A percentile compares a stretch with the other conserved stretches of the same genome.
Evolutionary conservation across 2,329 filamentous ascomycete species (phyloP).

Genomic region (Calonectria henricotiae): DNA sequence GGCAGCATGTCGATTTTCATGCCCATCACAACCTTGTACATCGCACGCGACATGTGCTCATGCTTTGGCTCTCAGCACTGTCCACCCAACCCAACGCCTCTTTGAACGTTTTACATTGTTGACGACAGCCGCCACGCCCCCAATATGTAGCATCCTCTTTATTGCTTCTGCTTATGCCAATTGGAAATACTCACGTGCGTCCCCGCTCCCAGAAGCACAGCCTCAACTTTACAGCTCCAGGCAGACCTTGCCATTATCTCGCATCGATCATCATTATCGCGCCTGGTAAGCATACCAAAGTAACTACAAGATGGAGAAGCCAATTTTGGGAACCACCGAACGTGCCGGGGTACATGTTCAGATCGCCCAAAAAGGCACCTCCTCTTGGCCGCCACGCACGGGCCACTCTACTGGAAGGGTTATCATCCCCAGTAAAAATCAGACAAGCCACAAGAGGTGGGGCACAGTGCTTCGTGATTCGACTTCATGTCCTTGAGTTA

Average conservation of each 20-base stretch:
- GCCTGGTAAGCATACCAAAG: not conserved
- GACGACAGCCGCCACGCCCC: conserved; percentile 9
- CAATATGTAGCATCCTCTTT: not conserved
- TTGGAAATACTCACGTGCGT: conserved; percentile 14
- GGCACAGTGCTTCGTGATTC: not conserved
- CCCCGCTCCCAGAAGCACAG: not conserved
- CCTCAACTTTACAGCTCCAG: conserved; percentile 12
- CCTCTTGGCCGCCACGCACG: conserved; percentile 4
- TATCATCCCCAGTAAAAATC: conserved; percentile 17
- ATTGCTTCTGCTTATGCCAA: conserved; percentile 25
- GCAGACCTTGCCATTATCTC: not conserved
- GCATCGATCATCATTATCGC: conserved; percentile 3
- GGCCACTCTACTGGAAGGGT: not conserved
- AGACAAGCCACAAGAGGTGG: conserved; percentile 21
- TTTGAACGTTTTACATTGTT: conserved; percentile 23
- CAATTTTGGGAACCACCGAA: conserved; percentile 18
- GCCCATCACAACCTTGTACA: conserved; percentile 7
- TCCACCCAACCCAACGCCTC: conserved; percentile 11
- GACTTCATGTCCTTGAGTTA: not conserved
- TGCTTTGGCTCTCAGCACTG: conserved; percentile 9
- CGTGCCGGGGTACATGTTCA: conserved; percentile 14
- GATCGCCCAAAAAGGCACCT: conserved; percentile 9
- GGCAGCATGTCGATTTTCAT: conserved; percentile 17
- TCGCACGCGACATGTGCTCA: conserved; percentile 19
- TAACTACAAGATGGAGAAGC: conserved; percentile 1